Percentiles rank a stretch among this genome's conserved stretches.
These are phyloP conservation scores for Hygrophorus pudorinus DNA, from an alignment of 768 basidiomycete species.

Conservation along the genomic window DNA sequence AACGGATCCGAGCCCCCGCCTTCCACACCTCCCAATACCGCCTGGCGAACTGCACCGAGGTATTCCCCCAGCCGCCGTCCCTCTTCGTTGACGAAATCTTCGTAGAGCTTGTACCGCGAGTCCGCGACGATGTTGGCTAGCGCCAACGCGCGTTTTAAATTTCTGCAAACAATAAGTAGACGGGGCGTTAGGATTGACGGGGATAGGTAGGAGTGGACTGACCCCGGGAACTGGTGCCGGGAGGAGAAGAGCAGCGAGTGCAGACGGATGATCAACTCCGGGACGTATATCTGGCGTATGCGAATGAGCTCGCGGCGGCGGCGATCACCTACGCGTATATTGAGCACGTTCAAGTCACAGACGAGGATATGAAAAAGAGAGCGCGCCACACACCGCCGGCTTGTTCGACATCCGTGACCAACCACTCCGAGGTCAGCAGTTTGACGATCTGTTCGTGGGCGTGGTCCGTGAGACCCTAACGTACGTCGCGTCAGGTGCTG, in stretches of 20 bases:
- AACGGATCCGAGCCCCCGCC: slow-evolving; percentile 73
- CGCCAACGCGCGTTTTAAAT: slow-evolving; percentile 63
- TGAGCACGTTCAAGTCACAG: slow-evolving; percentile 4
- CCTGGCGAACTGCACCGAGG: slow-evolving; percentile 60
- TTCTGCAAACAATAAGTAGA: slow-evolving; percentile 32
- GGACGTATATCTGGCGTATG: slow-evolving; percentile 84
- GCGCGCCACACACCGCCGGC: slow-evolving; percentile 24
- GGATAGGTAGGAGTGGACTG: slow-evolving; percentile 18
- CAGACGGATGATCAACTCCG: slow-evolving; percentile 80
- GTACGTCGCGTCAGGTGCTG: too few relatives aligned
- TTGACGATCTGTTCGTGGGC: slow-evolving; percentile 57
- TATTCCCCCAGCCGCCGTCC: slow-evolving; percentile 63
- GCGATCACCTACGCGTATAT: slow-evolving; percentile 39
- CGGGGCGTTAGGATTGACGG: not conserved
- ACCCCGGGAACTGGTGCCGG: slow-evolving; percentile 56
- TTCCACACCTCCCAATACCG: slow-evolving; percentile 63
- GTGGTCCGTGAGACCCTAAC: slow-evolving; percentile 50
- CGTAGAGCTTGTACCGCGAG: slow-evolving; percentile 75
- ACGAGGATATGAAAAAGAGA: not conserved
- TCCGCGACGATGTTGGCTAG: slow-evolving; percentile 84
- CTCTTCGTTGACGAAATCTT: slow-evolving; percentile 65
- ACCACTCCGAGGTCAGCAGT: slow-evolving; percentile 71
- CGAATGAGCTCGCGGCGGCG: slow-evolving; percentile 59
- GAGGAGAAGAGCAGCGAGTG: slow-evolving; percentile 66
- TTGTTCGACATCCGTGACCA: slow-evolving; percentile 44